These are phyloP conservation scores for Ensete glaucum DNA, from an alignment of 176 grass and related monocot genomes.

Conservation along the genomic window DNA sequence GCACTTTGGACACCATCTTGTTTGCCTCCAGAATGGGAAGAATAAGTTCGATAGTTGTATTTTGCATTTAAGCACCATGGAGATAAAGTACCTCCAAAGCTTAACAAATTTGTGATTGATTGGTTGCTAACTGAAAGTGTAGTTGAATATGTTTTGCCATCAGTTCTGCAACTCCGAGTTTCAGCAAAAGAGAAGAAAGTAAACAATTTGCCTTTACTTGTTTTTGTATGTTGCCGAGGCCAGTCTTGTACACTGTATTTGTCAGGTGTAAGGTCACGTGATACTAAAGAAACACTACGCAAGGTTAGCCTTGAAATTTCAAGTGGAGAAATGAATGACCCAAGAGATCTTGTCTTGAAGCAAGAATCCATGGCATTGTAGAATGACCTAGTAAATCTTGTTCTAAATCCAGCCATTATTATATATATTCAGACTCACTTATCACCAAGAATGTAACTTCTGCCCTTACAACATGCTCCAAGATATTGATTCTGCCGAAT, in stretches of 20 bases:
- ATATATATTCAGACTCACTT: background rate
- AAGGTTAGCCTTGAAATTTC: background rate
- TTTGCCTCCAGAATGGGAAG: conserved; percentile 39
- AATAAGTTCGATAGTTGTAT: conserved; percentile 29
- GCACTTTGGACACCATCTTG: conserved; percentile 17
- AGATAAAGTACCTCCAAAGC: background rate
- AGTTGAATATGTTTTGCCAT: background rate
- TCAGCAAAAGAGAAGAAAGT: background rate
- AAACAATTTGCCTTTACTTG: background rate
- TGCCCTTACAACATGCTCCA: background rate
- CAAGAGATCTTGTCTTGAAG: background rate
- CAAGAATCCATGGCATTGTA: background rate
- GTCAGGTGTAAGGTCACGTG: background rate
- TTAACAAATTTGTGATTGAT: background rate
- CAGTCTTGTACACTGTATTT: background rate
- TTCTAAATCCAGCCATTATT: background rate
- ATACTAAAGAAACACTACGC: background rate
- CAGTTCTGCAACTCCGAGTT: background rate
- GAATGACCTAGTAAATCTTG: conserved; percentile 1
- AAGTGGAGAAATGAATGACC: background rate
- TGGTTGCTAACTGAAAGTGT: background rate
- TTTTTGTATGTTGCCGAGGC: background rate
- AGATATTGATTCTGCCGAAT: conserved; percentile 2
- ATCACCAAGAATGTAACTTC: background rate
- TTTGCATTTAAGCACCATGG: conserved; percentile 22